Evolutionary conservation across 1,139 yeast genomes (phyloP).

Genomic region (Pichia cactophila): DNA sequence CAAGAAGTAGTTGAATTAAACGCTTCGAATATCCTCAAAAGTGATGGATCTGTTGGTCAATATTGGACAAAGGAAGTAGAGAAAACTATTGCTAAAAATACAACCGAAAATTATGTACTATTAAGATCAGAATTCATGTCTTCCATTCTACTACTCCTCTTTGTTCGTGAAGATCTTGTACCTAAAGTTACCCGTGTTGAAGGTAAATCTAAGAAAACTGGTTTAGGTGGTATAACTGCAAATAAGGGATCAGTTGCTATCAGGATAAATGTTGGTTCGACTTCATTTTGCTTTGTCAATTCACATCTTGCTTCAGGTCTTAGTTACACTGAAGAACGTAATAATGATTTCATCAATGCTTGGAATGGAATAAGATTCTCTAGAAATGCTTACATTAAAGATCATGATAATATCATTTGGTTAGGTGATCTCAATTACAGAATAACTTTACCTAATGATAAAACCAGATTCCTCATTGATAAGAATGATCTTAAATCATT

Average conservation of each 20-base stretch:
- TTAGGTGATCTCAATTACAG: slow-evolving; percentile 91
- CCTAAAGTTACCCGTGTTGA: slow-evolving; percentile 56
- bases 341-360: slow-evolving; percentile 70
- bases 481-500: slow-evolving; percentile 46
- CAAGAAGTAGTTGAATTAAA: slow-evolving; percentile 90
- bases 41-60: slow-evolving; percentile 56
- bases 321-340: slow-evolving; percentile 68
- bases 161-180: slow-evolving; percentile 50
- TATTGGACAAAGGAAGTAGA: slow-evolving; percentile 57
- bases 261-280: slow-evolving; percentile 66
- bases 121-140: slow-evolving; percentile 85
- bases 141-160: slow-evolving; percentile 65
- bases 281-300: slow-evolving; percentile 71
- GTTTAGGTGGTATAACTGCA: slow-evolving; percentile 90
- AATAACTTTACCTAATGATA: slow-evolving; percentile 59
- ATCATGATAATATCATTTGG: slow-evolving; percentile 87
- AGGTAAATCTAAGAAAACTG: slow-evolving; percentile 82
- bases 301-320: slow-evolving; percentile 94
- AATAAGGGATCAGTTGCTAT: slow-evolving; percentile 93
- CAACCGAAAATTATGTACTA: slow-evolving; percentile 45
- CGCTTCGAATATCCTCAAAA: slow-evolving; percentile 71
- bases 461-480: slow-evolving; percentile 51
- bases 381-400: slow-evolving; percentile 44
- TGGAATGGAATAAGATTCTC: slow-evolving; percentile 48
- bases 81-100: slow-evolving; percentile 43